Evolutionary conservation across 2,329 filamentous ascomycete species (phyloP), one percentile per base, ranked within the genome.

Genomic region (Verticillium longisporum): DNA sequence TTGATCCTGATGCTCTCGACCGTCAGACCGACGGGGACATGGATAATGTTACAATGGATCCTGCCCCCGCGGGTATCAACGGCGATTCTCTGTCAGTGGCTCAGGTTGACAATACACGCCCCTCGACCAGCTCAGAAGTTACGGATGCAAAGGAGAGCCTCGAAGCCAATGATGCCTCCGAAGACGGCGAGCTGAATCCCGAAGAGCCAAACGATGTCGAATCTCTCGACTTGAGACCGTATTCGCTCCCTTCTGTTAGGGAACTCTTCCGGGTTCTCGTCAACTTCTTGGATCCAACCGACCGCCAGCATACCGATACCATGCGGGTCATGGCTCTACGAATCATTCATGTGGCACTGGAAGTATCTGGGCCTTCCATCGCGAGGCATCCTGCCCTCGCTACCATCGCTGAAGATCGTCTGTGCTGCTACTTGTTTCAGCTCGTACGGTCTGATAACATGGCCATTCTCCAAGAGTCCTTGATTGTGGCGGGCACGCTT

Each of bases 261-360:
- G 96, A 99, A 72, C 83, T 99, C 0, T 97, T 99, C 72, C 83
- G 95, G 59, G 95, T 98, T 53, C 79, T 99, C 32, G 94, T 98
- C 55, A 94, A 96, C 72, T 87, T 99, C 15, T 78, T 99, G 32
- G 92, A 99, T 71, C 95, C 96, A 1, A 91, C 97, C 70, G 94
- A 98, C 74, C 88, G 87, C 59, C 91, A 94, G 68, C 91, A 97
- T 73, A 96, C 92, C 2, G 95, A 99, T 71, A 89, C 91, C 1
- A 95, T 98, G 89, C 87, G 94, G 67, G 92, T 99, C 50, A 99
- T 99, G 93, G 95, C 95, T 18, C 78, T 99, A 66, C 87, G 95
- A 54, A 98, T 99, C 65, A 95, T 99, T 61, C 95, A 99, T 73
- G 95, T 99, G 55, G 95, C 95, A 1, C 83, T 99, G 26, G 95